phyloP scores from a whole-genome alignment of 1,284 basidiomycete species.

The Ceratobasidium sp. region DNA sequence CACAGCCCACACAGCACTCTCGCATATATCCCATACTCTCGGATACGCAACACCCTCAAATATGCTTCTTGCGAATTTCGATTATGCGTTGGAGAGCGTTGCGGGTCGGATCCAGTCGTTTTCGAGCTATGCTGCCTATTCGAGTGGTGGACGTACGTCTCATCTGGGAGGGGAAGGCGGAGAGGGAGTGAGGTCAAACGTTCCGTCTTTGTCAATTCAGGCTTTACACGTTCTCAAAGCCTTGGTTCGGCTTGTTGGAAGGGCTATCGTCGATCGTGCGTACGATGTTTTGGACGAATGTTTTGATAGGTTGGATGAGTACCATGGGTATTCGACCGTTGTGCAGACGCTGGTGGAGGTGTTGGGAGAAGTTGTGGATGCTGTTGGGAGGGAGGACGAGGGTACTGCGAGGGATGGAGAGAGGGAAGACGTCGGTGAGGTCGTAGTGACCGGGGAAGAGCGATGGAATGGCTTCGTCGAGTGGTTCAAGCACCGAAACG shows the following conservation, averaged over 20 bases:
- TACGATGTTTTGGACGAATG: constrained; percentile 95
- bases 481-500: constrained; percentile 71
- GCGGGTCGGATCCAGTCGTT: constrained; percentile 74
- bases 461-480: constrained; percentile 66
- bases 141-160: too few relatives aligned
- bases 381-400: constrained; percentile 71
- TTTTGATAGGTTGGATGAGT: constrained; percentile 93
- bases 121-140: constrained; percentile 73
- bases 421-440: constrained; percentile 53
- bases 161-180: too few relatives aligned
- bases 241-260: constrained; percentile 86
- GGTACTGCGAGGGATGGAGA: constrained; percentile 49
- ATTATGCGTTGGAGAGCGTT: constrained; percentile 87
- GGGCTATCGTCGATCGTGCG: constrained; percentile 85
- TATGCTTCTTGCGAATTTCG: constrained; percentile 90
- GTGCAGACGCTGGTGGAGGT: constrained; percentile 91
- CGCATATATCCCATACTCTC: constrained; percentile 74
- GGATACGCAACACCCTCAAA: constrained; percentile 88
- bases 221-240: constrained; percentile 84
- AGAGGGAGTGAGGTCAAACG: not conserved
- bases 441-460: constrained; percentile 53
- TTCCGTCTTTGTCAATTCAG: constrained; percentile 60
- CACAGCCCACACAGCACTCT: constrained; percentile 78
- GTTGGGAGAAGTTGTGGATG: constrained; percentile 80
- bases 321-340: constrained; percentile 87